Percentiles rank a stretch among this genome's conserved stretches.
These are phyloP conservation scores for Fremontodendron californicum DNA, from an alignment of 345 rosid genomes.

Conservation along the genomic window DNA sequence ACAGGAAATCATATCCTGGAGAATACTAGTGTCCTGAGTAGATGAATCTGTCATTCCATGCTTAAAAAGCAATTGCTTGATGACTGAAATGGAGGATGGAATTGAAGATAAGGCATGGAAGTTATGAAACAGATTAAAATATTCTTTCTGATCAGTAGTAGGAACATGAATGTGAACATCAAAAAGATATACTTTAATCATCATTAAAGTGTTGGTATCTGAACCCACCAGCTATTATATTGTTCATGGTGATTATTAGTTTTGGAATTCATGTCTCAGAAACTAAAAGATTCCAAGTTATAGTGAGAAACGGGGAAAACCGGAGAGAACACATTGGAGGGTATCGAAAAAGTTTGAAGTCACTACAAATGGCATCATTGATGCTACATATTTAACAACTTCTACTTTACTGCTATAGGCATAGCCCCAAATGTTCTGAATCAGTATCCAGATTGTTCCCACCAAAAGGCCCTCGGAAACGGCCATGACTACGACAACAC, in stretches of 20 bases:
- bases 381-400: conserved; percentile 32
- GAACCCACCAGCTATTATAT: neutral
- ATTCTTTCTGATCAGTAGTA: too few species aligned
- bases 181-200: neutral
- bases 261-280: neutral
- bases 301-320: conserved; percentile 1
- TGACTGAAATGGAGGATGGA: too few species aligned
- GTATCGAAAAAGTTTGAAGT: conserved; percentile 35
- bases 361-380: conserved; percentile 35
- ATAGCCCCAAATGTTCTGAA: conserved; percentile 20
- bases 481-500: conserved; percentile 14
- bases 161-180: neutral
- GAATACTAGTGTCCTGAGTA: too few species aligned
- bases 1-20: neutral
- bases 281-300: neutral
- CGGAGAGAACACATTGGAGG: conserved; percentile 47
- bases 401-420: conserved; percentile 25
- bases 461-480: conserved; percentile 10
- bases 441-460: conserved; percentile 1
- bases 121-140: neutral
- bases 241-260: neutral
- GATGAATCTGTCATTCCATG: too few species aligned
- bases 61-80: too few species aligned
- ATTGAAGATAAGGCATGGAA: too few species aligned
- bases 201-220: neutral